phyloP scores from a whole-genome alignment of 345 rosid genomes.

The Gossypium turneri region DNA sequence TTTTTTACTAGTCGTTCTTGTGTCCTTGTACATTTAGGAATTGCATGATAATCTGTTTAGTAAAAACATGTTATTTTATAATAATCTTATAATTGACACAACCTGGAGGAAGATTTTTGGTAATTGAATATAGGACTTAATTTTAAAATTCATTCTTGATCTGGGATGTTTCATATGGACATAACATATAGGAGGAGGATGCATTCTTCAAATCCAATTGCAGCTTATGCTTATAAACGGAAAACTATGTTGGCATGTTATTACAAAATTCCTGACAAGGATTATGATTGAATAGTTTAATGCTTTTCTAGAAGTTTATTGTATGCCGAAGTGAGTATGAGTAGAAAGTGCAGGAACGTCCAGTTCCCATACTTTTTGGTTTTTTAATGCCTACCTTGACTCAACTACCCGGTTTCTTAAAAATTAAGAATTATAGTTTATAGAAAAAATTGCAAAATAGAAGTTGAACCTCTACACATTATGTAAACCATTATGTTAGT shows the following conservation, averaged over 20 bases:
- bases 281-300: not conserved
- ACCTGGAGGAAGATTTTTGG: not conserved
- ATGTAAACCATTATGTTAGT: not conserved
- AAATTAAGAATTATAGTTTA: not conserved
- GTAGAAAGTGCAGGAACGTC: not conserved
- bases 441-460: not conserved
- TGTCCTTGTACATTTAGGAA: constrained; percentile 8
- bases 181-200: not conserved
- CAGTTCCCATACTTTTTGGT: not conserved
- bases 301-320: not conserved
- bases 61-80: not conserved
- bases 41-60: not conserved
- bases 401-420: not conserved
- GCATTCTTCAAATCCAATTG: constrained; percentile 3
- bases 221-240: not conserved
- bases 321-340: not conserved
- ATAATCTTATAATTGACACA: not conserved
- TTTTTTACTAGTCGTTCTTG: not conserved
- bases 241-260: not conserved
- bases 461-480: not conserved
- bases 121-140: not conserved
- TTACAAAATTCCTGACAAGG: not conserved
- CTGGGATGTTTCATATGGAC: not conserved
- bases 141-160: not conserved
- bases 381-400: constrained; percentile 3